Base-by-base conservation (phyloP, 371 early-diverging fungal species). In the Mucor plumbeus region DNA sequence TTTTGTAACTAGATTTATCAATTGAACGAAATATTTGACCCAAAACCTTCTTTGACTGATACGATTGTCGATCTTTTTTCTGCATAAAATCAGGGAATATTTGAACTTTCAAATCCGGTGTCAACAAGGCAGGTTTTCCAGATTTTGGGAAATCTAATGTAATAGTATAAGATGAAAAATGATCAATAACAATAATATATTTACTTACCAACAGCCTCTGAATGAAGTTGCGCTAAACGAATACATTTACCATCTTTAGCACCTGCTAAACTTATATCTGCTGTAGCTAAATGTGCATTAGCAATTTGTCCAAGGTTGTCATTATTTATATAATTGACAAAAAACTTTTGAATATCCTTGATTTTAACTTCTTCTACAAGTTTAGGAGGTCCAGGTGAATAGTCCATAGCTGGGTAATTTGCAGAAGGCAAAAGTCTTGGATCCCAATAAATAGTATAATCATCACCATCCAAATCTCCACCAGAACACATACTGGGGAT, bases 381-480 rank as follows among this genome's bases (percentile, higher is more conserved):
- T 1, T 65, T 39, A 4, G 84, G 68, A 0, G 71, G 70, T 15
- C 73, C 76, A 0, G 85, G 70, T 1, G 67, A 74, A 63, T 90
- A 93, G 11, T 87, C 82, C 90, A 93, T 89, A 0, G 95, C 88
- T 4, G 73, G 41, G 21, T 74, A 69, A 41, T 79, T 77, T 38
- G 60, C 63, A 0, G 38, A 54, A 0, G 89, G 88, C 13, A 94
- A 80, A 7, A 96, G 80, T 5, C 72, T 65, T 1, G 77, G 68
- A 64, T 94, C 92, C 92, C 94, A 94, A 13, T 86, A 84, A 0
- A 92, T 77, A 11, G 84, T 85, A 59, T 84, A 89, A 31, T 90
- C 88, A 79, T 96, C 97, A 13, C 95, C 95, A 70, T 95, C 97
- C 9, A 96, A 71, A 78, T 96, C 97, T 0, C 92, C 91, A 19